Evolutionary conservation across 768 basidiomycete species (phyloP), one percentile per base, ranked within the genome.

Genomic region (Mycena rosella): DNA sequence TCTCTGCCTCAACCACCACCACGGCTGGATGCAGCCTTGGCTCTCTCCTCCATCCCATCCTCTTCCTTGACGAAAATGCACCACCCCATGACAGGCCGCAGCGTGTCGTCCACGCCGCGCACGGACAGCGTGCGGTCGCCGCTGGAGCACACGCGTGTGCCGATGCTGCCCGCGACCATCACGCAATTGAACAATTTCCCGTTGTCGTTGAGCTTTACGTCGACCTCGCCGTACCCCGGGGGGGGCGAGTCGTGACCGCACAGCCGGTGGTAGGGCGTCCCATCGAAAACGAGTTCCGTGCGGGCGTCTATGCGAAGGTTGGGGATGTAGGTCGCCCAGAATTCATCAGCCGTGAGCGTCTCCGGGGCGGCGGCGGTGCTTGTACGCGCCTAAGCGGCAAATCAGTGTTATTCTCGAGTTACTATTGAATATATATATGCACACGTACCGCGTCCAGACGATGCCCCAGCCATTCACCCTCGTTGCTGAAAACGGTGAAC

Each of bases 101-200:
- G 71, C 5, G 76, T 79, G 45, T 79, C 78, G 30, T 77, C 71
- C 57, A 73, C 47, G 18, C 78, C 79, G 17, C 74, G 73, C 34
- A 70, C 65, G 58, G 75, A 78, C 62, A 75, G 47, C 51, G 78
- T 73, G 15, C 74, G 73, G 66, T 76, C 76, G 53, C 74, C 78
- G 38, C 38, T 40, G 5, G 38, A 40, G 5, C 10, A 40, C 38
- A 40, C 38, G 38, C 14, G 5, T 15, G 24, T 59, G 13, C 62
- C 70, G n/a, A 72, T 58, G 24, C 15, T 49, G 14, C 73, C 71
- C 15, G 68, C 73, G 22, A 70, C 61, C 57, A 74, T 66, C 30
- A 63, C 51, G 26, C 58, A 62, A 10, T 61, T 52, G 38, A 8
- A 40, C 10, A 40, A 15, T 3, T 4, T 15, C 5, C 14, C 38